phyloP scores from a whole-genome alignment of 176 grass and related monocot species.

The Hordeum vulgare region DNA sequence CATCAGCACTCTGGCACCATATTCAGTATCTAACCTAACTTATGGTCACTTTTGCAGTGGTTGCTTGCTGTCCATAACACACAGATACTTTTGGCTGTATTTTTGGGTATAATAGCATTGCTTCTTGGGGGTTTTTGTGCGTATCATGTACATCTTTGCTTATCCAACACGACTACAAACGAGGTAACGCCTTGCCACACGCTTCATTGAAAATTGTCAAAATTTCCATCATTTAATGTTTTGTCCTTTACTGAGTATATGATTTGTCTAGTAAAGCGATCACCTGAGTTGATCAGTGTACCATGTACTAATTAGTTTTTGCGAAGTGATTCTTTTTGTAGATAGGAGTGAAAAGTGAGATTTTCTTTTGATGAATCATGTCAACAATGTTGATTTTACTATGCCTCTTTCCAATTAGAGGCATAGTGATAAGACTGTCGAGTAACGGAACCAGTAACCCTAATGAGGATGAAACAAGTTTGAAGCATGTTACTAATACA shows the following conservation, averaged over 20 bases:
- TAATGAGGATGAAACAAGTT: neutral
- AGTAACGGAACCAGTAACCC: neutral
- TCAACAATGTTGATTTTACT: neutral
- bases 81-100: conserved; percentile 85
- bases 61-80: conserved; percentile 81
- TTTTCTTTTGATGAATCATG: neutral
- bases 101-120: conserved; percentile 80
- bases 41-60: conserved; percentile 53
- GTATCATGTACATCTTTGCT: conserved; percentile 84
- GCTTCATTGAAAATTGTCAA: neutral
- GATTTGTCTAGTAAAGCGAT: neutral
- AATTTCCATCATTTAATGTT: neutral
- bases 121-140: conserved; percentile 87
- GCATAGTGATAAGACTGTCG: neutral
- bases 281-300: neutral
- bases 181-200: conserved; percentile 46
- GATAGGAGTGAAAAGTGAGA: neutral
- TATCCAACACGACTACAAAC: conserved; percentile 85
- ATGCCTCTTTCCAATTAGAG: neutral
- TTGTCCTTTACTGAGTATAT: neutral
- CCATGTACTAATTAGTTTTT: neutral
- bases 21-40: neutral
- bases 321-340: neutral
- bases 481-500: neutral
- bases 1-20: neutral